Evolutionary conservation across 176 grass and related monocot species (phyloP), one percentile per base, ranked within the genome.

Genomic region (Aegilops longissima): DNA sequence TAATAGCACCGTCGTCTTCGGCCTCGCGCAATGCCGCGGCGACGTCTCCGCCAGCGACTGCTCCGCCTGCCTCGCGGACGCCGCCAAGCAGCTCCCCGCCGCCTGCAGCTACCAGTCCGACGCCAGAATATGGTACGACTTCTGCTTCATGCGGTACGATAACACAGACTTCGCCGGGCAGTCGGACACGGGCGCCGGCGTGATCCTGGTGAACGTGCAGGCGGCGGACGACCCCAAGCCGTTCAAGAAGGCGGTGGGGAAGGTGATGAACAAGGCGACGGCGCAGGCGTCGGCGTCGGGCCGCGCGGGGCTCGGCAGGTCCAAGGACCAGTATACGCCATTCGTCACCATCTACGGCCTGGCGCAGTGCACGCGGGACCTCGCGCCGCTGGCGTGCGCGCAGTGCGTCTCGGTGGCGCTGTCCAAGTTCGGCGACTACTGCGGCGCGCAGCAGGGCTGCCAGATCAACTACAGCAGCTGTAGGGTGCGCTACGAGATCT

Each of bases 401-500:
- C 93, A 90, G 90, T 94, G 93, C 85, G 76, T 90, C 47, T 82
- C 93, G 20, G 38, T 78, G 74, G 93, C 90, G 51, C 73, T 92
- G 87, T 91, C 88, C 8, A 76, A 21, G 61, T 89, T 94, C 85
- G 71, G 61, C 18, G 13, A 66, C 33, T 92, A 87, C 85, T 94
- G 93, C 79, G 58, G 66, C 56, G 85, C 80, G 66, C 81, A 84
- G 78, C 73, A 83, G 78, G 93, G 93, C 1, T 94, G 93, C 76
- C 87, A 82, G 84, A 87, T 92, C 59, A 81, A 88, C 71, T 94
- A 94, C 68, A 94, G 93, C 83, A 94, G 89, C 84, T 94, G 90
- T 68, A 85, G 85, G 58, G 87, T 90, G 73, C 90, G 93, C 66
- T 94, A 94, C 85, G 93, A 94, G 90, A 94, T 94, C 20, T 94